Conservation (phyloP, 192 early-diverging fungal species). For the Allomyces macrogynus region DNA sequence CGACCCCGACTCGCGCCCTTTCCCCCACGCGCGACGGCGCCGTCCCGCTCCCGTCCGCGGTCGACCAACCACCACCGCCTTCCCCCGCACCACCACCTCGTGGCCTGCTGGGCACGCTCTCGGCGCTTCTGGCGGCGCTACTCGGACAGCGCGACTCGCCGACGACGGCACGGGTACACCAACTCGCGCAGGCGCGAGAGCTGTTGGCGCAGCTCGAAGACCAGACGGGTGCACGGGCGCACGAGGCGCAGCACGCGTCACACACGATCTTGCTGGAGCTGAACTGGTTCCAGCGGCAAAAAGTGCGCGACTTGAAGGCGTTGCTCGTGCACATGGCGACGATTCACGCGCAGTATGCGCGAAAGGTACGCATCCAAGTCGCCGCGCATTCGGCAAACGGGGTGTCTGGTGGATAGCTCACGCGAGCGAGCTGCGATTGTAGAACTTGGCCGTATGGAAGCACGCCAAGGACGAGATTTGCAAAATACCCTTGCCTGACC, state of each 20-base stretch:
- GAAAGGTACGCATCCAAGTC: too few relatives aligned
- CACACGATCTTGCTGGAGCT: conserved; percentile 66
- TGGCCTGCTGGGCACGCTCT: conserved; percentile 9
- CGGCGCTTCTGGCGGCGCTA: conserved; percentile 51
- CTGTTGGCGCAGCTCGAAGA: conserved; percentile 55
- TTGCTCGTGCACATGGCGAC: too few relatives aligned
- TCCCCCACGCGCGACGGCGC: too few relatives aligned
- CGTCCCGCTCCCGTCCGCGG: too few relatives aligned
- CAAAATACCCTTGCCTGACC: too few relatives aligned
- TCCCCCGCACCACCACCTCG: conserved; percentile 8
- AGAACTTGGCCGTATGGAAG: too few relatives aligned
- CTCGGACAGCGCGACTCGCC: conserved; percentile 17
- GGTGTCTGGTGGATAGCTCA: too few relatives aligned
- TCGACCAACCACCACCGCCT: too few relatives aligned
- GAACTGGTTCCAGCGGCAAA: conserved; percentile 85
- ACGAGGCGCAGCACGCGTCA: conserved; percentile 60
- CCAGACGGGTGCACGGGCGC: conserved; percentile 43
- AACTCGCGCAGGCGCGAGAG: conserved; percentile 71
- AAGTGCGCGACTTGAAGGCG: conserved; percentile 40
- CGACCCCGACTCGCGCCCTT: not conserved
- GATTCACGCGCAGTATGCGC: too few relatives aligned
- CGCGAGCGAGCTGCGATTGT: too few relatives aligned
- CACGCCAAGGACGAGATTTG: too few relatives aligned
- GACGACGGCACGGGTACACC: conserved; percentile 80
- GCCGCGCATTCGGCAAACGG: too few relatives aligned